Evolutionary conservation across 257 asterid species (phyloP).

Genomic region (Capsicum chinense): DNA sequence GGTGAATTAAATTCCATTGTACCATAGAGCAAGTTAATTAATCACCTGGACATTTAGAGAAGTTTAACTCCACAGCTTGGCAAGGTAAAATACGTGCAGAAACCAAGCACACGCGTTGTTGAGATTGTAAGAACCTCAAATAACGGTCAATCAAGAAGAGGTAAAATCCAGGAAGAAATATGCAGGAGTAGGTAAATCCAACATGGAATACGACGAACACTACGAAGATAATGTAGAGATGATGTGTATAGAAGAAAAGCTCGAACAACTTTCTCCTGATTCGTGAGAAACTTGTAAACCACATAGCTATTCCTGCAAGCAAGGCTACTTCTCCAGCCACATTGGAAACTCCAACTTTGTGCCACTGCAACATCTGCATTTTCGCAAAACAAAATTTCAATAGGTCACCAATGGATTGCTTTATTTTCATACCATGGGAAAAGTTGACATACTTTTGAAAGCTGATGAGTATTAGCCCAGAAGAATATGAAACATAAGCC

Average conservation of each 20-base stretch:
- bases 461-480: constrained; percentile 54
- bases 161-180: constrained; percentile 68
- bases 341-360: constrained; percentile 56
- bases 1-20: background rate
- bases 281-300: constrained; percentile 55
- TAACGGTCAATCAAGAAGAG: constrained; percentile 66
- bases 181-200: constrained; percentile 62
- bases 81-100: constrained; percentile 61
- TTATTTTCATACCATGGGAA: background rate
- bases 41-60: constrained; percentile 65
- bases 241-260: constrained; percentile 62
- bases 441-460: constrained; percentile 39
- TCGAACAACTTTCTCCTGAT: constrained; percentile 66
- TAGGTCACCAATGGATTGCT: background rate
- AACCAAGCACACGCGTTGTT: constrained; percentile 43
- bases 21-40: background rate
- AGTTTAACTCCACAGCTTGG: constrained; percentile 59
- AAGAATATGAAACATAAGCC: constrained; percentile 57
- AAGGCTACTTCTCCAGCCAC: constrained; percentile 67
- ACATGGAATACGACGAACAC: constrained; percentile 71
- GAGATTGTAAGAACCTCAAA: constrained; percentile 64
- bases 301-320: constrained; percentile 47
- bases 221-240: constrained; percentile 50
- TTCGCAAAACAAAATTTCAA: background rate
- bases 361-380: constrained; percentile 64